A percentile compares a stretch with the other conserved stretches of the same genome.
Conservation (phyloP, 306 rosid genomes). For the Fragaria nilgerrensis region DNA sequence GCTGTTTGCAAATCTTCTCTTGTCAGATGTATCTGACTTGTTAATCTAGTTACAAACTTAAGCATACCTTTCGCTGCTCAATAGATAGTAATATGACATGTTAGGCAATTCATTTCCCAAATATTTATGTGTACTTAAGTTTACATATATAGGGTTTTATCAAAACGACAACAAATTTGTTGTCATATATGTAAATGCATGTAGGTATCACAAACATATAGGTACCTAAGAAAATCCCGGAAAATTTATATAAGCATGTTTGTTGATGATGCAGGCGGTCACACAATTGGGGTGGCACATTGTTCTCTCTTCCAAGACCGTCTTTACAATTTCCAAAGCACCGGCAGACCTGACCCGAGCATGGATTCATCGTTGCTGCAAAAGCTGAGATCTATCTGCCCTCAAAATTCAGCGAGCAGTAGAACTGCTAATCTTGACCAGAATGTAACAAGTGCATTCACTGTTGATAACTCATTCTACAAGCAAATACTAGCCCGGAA, state of each 20-base stretch:
- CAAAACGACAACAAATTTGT: too few species aligned
- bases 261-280: slow-evolving; percentile 31
- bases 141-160: too few species aligned
- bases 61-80: background rate
- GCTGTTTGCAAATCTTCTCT: background rate
- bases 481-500: slow-evolving; percentile 6
- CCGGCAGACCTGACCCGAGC: slow-evolving; percentile 28
- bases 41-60: background rate
- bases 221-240: too few species aligned
- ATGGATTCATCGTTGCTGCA: slow-evolving; percentile 12
- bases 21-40: background rate
- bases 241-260: background rate
- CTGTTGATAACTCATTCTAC: slow-evolving; percentile 27
- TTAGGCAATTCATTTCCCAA: too few species aligned
- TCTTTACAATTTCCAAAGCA: slow-evolving; percentile 32
- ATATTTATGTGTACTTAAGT: too few species aligned
- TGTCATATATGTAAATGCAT: too few species aligned
- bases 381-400: slow-evolving; percentile 10
- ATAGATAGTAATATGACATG: background rate
- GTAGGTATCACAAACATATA: too few species aligned
- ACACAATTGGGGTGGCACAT: slow-evolving; percentile 39
- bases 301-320: slow-evolving; percentile 37
- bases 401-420: slow-evolving; percentile 6
- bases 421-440: slow-evolving; percentile 30
- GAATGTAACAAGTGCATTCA: background rate